phyloP scores from a whole-genome alignment of 257 asterid species.

The Voacanga thouarsii region DNA sequence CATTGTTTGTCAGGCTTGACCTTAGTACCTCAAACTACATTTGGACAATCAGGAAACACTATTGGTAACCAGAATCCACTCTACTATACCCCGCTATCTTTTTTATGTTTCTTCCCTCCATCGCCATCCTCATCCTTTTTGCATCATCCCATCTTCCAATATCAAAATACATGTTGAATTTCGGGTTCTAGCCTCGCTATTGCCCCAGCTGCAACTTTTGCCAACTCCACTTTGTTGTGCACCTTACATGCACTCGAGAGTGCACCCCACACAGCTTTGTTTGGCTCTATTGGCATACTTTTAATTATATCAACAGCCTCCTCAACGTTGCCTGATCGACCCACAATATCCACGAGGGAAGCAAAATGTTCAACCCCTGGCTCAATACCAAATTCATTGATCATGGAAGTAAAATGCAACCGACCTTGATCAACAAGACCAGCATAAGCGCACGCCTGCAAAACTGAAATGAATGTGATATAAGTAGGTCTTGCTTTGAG shows the following conservation, averaged over 20 bases:
- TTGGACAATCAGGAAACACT: background rate
- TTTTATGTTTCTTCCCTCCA: conserved; percentile 50
- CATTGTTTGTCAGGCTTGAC: background rate
- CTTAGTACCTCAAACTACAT: background rate
- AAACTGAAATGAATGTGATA: conserved; percentile 71
- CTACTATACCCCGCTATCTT: conserved; percentile 65
- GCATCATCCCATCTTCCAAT: conserved; percentile 80
- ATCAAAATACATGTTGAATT: conserved; percentile 69
- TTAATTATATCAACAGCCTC: conserved; percentile 64
- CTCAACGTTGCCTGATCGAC: conserved; percentile 59
- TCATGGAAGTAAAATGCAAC: conserved; percentile 61
- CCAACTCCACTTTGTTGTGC: conserved; percentile 60
- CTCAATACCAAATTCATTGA: conserved; percentile 56
- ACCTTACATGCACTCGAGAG: conserved; percentile 69
- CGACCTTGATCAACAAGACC: conserved; percentile 69
- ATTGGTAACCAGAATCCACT: conserved; percentile 34
- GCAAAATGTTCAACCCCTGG: conserved; percentile 75
- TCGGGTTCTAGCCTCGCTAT: conserved; percentile 68
- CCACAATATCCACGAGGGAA: conserved; percentile 70
- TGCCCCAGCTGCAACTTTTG: conserved; percentile 63
- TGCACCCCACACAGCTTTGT: conserved; percentile 89
- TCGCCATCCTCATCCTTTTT: conserved; percentile 52
- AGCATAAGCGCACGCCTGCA: conserved; percentile 78
- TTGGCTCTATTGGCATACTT: conserved; percentile 62
- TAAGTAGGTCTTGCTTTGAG: conserved; percentile 53